A percentile compares a stretch with the other conserved stretches of the same genome.
phyloP scores from a whole-genome alignment of 176 grass and related monocot species.

The Oryza meridionalis region DNA sequence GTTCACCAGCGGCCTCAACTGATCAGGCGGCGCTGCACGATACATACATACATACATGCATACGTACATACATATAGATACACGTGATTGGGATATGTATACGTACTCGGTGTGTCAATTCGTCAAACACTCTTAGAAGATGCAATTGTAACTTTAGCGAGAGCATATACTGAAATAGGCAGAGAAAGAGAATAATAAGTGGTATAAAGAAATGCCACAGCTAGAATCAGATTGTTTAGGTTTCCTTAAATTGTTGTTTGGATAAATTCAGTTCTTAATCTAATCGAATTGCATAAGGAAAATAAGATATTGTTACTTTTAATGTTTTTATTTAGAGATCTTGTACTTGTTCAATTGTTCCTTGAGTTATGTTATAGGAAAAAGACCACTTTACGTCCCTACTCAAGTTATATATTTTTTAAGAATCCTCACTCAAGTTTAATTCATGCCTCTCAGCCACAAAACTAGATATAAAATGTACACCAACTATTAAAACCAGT shows the following conservation, averaged over 20 bases:
- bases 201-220: slow-evolving; percentile 11
- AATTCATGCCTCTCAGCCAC: too few relatives aligned
- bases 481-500: too few relatives aligned
- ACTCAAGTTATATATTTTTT: too few relatives aligned
- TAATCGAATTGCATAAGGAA: background rate
- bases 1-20: slow-evolving; percentile 60
- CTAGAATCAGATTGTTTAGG: background rate
- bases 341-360: too few relatives aligned
- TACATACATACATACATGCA: background rate
- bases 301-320: background rate
- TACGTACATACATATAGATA: background rate
- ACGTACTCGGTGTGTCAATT: slow-evolving; percentile 2
- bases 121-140: slow-evolving; percentile 1
- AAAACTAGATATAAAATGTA: too few relatives aligned
- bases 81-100: background rate
- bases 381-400: too few relatives aligned
- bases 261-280: background rate
- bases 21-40: background rate
- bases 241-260: background rate
- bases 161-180: background rate
- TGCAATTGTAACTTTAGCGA: background rate
- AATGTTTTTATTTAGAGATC: too few relatives aligned
- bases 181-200: background rate
- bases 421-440: too few relatives aligned
- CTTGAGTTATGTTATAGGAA: too few relatives aligned